Percentiles rank a stretch among this genome's conserved stretches.
Conservation (phyloP, 139 green algal species). For the Tetraselmis striata region DNA sequence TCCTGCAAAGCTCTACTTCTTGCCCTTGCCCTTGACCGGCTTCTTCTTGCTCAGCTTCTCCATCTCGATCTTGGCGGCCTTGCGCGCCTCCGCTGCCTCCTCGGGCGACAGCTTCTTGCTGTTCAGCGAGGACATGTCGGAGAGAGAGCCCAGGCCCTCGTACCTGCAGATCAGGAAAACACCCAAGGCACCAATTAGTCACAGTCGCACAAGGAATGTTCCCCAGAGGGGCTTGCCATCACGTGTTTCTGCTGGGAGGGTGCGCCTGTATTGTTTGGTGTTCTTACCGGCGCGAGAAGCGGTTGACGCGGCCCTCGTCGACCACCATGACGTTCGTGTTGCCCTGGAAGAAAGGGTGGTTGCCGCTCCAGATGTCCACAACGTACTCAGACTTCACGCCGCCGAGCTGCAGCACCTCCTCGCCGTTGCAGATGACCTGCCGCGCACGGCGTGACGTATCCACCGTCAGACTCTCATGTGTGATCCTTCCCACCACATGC, state of each 20-base stretch:
- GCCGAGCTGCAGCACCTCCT: conserved; percentile 83
- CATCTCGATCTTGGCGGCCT: conserved; percentile 5
- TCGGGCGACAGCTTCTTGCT: conserved; percentile 1
- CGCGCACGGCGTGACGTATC: too few species aligned
- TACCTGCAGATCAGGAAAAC: too few species aligned
- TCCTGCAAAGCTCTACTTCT: conserved; percentile 21
- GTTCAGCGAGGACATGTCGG: conserved; percentile 27
- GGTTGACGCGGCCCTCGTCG: conserved; percentile 81
- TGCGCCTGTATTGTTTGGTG: too few species aligned
- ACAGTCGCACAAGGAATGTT: too few species aligned
- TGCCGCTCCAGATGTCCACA: conserved; percentile 95
- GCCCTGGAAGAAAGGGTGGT: conserved; percentile 93
- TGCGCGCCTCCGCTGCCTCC: not conserved
- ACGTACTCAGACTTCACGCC: conserved; percentile 82
- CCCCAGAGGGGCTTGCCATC: too few species aligned
- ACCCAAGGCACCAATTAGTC: too few species aligned
- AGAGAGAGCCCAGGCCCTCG: conserved; percentile 38
- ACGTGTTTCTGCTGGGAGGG: too few species aligned
- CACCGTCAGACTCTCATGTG: too few species aligned
- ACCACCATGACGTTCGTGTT: conserved; percentile 48
- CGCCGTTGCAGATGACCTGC: conserved; percentile 93
- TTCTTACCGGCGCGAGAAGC: conserved; percentile 76
- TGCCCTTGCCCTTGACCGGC: conserved; percentile 21
- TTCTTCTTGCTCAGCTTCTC: conserved; percentile 15
- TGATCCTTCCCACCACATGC: too few species aligned